A percentile compares a stretch with the other conserved stretches of the same genome.
Conservation (phyloP, 306 rosid species). For the Glycyrrhiza uralensis region DNA sequence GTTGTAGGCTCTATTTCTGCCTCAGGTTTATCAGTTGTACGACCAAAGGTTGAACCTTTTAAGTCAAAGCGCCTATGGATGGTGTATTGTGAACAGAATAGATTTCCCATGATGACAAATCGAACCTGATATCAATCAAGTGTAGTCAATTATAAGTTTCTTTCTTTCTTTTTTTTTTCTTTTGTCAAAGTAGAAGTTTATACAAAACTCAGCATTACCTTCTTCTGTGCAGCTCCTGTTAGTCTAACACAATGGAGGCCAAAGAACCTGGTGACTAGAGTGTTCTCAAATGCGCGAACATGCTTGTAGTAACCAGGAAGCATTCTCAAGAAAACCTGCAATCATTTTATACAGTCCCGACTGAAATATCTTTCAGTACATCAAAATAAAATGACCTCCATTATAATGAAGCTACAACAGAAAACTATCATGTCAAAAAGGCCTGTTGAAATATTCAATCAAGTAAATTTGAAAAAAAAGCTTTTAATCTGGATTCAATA, state of each 20-base stretch:
- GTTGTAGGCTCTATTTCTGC: constrained; percentile 82
- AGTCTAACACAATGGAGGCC: constrained; percentile 95
- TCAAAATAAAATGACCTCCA: neutral
- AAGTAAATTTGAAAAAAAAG: neutral
- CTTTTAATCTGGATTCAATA: constrained; percentile 6
- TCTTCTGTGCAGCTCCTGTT: constrained; percentile 82
- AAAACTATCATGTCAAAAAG: neutral
- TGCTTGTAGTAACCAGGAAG: constrained; percentile 96
- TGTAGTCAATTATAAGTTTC: constrained; percentile 5
- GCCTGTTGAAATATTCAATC: neutral
- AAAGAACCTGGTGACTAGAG: constrained; percentile 83
- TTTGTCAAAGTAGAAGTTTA: neutral
- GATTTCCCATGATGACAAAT: constrained; percentile 95
- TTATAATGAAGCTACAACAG: neutral
- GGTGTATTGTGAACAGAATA: constrained; percentile 71
- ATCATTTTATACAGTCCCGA: constrained; percentile 34
- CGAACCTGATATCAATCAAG: constrained; percentile 69
- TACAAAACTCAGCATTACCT: constrained; percentile 49
- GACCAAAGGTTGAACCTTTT: constrained; percentile 95
- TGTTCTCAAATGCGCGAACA: constrained; percentile 82
- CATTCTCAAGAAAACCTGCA: constrained; percentile 88
- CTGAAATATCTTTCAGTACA: constrained; percentile 31
- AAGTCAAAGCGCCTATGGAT: constrained; percentile 93
- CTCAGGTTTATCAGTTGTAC: constrained; percentile 81
- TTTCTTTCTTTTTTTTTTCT: too few species aligned